A percentile compares a stretch with the other conserved stretches of the same genome.
These are phyloP conservation scores for Melaleuca quinquenervia DNA, from an alignment of 345 rosid species.

Conservation along the genomic window DNA sequence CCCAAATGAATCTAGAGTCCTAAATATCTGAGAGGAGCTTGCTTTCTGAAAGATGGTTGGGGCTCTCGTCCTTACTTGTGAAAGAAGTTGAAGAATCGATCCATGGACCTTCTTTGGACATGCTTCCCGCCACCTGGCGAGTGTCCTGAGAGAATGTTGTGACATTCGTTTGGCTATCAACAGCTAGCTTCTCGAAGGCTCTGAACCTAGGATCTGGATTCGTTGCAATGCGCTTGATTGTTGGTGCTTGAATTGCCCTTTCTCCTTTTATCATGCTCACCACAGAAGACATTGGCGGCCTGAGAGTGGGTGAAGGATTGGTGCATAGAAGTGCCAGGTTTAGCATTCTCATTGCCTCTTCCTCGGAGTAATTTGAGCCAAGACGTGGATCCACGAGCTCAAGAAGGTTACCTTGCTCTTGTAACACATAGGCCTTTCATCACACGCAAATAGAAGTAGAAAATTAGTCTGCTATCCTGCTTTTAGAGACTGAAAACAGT, in stretches of 20 bases:
- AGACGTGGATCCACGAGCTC: constrained; percentile 75
- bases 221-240: constrained; percentile 40
- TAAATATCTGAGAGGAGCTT: constrained; percentile 15
- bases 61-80: constrained; percentile 19
- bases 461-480: neutral
- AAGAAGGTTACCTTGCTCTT: constrained; percentile 85
- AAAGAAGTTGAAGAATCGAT: constrained; percentile 36
- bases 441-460: neutral
- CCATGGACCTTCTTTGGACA: constrained; percentile 64
- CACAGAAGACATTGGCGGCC: constrained; percentile 83
- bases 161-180: constrained; percentile 44
- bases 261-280: constrained; percentile 81
- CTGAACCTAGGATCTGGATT: constrained; percentile 57
- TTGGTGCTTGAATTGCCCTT: constrained; percentile 53
- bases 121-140: constrained; percentile 22
- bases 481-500: neutral
- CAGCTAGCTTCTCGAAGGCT: constrained; percentile 61
- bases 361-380: constrained; percentile 35
- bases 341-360: constrained; percentile 62
- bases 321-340: constrained; percentile 76
- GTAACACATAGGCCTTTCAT: constrained; percentile 72
- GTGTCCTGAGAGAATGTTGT: constrained; percentile 31
- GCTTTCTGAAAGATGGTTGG: constrained; percentile 12
- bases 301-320: constrained; percentile 75
- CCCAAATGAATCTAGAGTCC: neutral